Evolutionary conservation across 306 rosid genomes (phyloP).

Genomic region (Quercus agrifolia): DNA sequence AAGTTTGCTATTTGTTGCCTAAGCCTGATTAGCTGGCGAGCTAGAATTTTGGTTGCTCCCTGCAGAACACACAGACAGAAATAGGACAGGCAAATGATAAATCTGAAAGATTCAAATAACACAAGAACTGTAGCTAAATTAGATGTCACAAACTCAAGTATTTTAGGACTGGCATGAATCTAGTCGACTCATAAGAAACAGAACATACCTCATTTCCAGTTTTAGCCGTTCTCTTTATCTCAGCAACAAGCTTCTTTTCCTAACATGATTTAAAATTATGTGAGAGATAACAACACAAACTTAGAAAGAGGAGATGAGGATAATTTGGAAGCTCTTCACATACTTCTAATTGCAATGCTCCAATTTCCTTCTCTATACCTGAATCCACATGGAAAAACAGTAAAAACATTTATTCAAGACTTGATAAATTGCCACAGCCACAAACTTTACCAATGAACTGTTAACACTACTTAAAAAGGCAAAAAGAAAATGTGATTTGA

Average conservation of each 20-base stretch:
- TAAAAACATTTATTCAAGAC: background rate
- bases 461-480: background rate
- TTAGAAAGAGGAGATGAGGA: background rate
- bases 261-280: slow-evolving; percentile 33
- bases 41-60: slow-evolving; percentile 89
- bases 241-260: slow-evolving; percentile 93
- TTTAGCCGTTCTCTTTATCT: slow-evolving; percentile 97
- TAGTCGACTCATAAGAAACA: background rate
- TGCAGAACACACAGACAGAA: slow-evolving; percentile 33
- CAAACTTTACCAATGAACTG: background rate
- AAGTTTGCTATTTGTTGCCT: slow-evolving; percentile 94
- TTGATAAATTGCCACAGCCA: background rate
- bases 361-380: slow-evolving; percentile 97
- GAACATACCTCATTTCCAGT: slow-evolving; percentile 85
- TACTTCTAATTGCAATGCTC: slow-evolving; percentile 88
- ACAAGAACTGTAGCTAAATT: background rate
- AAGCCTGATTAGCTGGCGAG: slow-evolving; percentile 91
- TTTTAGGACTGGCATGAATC: background rate
- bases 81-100: background rate
- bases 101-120: background rate
- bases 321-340: slow-evolving; percentile 23
- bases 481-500: background rate
- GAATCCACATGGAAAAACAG: slow-evolving; percentile 14
- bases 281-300: slow-evolving; percentile 16
- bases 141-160: background rate